A percentile compares a stretch with the other conserved stretches of the same genome.
These are phyloP conservation scores for Neurospora sp. DNA, from an alignment of 495 filamentous ascomycete species.

Conservation along the genomic window DNA sequence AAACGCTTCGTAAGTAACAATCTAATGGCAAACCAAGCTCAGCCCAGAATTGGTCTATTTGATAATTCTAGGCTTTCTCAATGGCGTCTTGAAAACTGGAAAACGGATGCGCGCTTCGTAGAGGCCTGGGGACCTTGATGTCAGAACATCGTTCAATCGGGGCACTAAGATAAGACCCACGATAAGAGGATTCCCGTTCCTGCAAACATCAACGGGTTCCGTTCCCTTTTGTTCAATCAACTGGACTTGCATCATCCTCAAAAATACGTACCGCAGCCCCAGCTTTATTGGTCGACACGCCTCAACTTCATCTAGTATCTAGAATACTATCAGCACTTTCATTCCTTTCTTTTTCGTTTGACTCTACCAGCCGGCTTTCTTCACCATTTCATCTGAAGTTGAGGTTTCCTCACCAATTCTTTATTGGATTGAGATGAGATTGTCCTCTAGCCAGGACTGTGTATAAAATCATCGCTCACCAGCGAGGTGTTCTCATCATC, in stretches of 20 bases:
- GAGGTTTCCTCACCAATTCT: neutral
- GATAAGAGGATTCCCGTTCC: neutral
- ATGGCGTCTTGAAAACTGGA: neutral
- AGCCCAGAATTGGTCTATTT: neutral
- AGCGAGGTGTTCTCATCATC: neutral
- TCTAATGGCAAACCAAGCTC: neutral
- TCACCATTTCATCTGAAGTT: neutral
- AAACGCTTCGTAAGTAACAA: too few relatives aligned
- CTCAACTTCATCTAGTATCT: neutral
- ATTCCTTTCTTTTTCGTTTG: neutral
- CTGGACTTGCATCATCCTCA: neutral
- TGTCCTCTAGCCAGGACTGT: neutral
- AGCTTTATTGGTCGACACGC: neutral
- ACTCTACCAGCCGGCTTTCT: neutral
- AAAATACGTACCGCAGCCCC: neutral
- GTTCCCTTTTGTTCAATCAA: neutral
- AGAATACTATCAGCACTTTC: neutral
- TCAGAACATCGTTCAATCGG: neutral
- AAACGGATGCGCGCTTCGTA: neutral
- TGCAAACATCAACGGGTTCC: neutral
- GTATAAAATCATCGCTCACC: neutral
- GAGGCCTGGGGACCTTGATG: neutral
- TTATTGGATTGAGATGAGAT: neutral
- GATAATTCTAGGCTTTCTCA: neutral
- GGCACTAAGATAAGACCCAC: neutral